Evolutionary conservation across 2,329 filamentous ascomycete genomes (phyloP), one percentile per base, ranked within the genome.

Genomic region (Arthrinium phaeospermum): DNA sequence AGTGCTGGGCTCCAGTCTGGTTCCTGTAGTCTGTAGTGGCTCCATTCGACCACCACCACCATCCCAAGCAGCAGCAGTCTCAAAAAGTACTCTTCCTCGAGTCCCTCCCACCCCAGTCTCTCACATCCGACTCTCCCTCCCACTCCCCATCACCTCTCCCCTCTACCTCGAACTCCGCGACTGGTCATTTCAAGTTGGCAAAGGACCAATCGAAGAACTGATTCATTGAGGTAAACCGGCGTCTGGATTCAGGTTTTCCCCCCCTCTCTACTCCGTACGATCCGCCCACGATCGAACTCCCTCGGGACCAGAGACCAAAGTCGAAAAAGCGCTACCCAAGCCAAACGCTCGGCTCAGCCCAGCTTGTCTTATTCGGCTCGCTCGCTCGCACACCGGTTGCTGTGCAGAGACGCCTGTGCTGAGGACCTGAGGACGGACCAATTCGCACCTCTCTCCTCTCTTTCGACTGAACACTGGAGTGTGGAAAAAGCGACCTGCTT

Each of bases 351-450:
- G 67, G 41, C 41, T 68, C 67, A 45, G 27, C 44, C 45, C 41
- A 47, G 67, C 12, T 19, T 68, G 41, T 68, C 67, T 37, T 68
- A 64, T 64, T 64, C 57, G 57, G 57, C 57, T 64, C 57, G 61
- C 41, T 22, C n/a, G 47, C 68, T 51, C 34, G 47, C 30, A 16
- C 68, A 70, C 34, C 68, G 68, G 46, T 70, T 70, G 68, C 68
- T 70, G 68, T 44, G 68, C 68, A 70, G 47, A 69, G 37, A 70
- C 68, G 68, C 68, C 68, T 70, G 68, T 70, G 68, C 68, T 70
- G 46, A 44, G 47, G 47, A 68, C 45, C 45, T 46, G 67, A 47
- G 34, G 57, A 64, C 57, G 30, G 57, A 64, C 57, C 57, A 64
- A 64, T 64, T 41, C 30, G 57, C 57, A n/a, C 57, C 41, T 53